Evolutionary conservation across 1,284 basidiomycete genomes (phyloP).

Genomic region (Coniferiporia weirii): DNA sequence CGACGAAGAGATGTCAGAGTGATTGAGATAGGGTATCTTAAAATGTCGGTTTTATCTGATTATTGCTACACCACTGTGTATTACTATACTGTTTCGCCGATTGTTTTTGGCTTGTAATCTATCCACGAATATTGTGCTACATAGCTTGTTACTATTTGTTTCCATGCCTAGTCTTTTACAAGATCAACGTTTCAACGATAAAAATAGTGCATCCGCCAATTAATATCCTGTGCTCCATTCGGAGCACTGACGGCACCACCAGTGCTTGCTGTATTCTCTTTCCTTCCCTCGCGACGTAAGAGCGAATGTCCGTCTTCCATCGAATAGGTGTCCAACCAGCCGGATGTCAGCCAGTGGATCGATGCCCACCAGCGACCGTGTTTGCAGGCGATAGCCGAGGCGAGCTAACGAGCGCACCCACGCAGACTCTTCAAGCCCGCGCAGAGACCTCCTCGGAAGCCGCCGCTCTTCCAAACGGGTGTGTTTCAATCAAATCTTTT

Average conservation of each 20-base stretch:
- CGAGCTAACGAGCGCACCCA: not conserved
- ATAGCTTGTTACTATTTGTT: not conserved
- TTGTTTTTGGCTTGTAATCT: not conserved
- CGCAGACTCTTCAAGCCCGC: slow-evolving; percentile 5
- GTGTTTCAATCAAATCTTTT: not conserved
- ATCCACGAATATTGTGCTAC: not conserved
- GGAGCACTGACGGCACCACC: not conserved
- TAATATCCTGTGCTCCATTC: too few species aligned
- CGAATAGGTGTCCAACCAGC: slow-evolving; percentile 5
- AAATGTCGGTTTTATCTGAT: not conserved
- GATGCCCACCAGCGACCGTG: not conserved
- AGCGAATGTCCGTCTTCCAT: slow-evolving; percentile 1
- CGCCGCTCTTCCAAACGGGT: slow-evolving; percentile 18
- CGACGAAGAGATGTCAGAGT: slow-evolving; percentile 36
- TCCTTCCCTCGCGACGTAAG: not conserved
- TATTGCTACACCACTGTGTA: slow-evolving; percentile 3
- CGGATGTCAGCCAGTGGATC: not conserved
- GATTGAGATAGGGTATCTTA: slow-evolving; percentile 4
- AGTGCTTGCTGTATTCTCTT: not conserved
- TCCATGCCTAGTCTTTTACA: too few species aligned
- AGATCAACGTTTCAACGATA: too few species aligned
- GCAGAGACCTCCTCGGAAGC: slow-evolving; percentile 12
- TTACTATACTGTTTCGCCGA: not conserved
- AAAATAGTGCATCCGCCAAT: too few species aligned
- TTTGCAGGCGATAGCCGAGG: not conserved